Base-by-base conservation (phyloP, 306 rosid genomes). In the Cucurbita argyrosperma region DNA sequence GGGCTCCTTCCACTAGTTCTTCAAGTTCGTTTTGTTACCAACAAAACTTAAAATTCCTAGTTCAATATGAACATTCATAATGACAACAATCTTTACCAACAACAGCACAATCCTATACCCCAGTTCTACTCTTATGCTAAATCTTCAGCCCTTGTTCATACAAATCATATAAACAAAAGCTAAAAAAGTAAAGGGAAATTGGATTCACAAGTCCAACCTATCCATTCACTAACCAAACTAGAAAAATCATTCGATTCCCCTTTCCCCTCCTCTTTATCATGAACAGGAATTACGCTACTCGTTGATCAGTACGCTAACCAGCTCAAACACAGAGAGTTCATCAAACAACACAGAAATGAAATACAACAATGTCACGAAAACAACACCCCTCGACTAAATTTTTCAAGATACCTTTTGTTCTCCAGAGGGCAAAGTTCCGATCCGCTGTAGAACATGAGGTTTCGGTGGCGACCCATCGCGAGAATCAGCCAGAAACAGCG, bases 351-450 rank as follows among this genome's bases (percentile, higher is more conserved):
- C 18, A 18, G 53, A 65, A 70, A 70, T 26, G 21, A 40, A 72
- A 72, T 12, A 21, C 19, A 72, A 55, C 21, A 53, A 40, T 73
- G 45, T 55, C 39, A 4, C 40, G 6, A 45, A 30, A 42, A 6
- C 19, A 47, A 68, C 52, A 43, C 7, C 74, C 23, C 0, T 14
- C 7, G 1, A 68, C 56, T 10, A 68, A 68, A 68, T 10, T 11
- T 72, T 1, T 35, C 43, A 35, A 3, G 14, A 42, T 77, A 91
- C 98, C 95, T 87, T 90, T 51, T 79, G 82, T 71, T 81, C 76
- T 49, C 75, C 77, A 47, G 76, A 72, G n/a, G 63, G 38, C 35
- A 8, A 18, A 55, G 9, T 1, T n/a, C 79, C 67, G 82, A 83
- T 79, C 87, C 78, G 88, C 72, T 65, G 66, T 70, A 68, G 80